phyloP scores from a whole-genome alignment of 441 rosid genomes.

The Gossypium trilobum region DNA sequence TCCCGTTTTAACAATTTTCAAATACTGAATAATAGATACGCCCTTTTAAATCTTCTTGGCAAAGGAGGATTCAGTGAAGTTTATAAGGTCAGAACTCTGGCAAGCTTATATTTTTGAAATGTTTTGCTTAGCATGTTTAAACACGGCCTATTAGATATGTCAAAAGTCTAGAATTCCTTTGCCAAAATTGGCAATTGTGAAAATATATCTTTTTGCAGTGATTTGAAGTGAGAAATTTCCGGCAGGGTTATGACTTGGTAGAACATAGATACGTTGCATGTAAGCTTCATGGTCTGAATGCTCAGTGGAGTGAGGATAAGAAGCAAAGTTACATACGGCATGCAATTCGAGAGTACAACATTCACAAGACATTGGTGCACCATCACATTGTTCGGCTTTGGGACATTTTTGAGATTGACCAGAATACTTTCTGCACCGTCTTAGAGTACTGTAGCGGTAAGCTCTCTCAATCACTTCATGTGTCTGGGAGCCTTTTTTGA shows the following conservation, averaged over 20 bases:
- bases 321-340: constrained; percentile 95
- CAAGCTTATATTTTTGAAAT: constrained; percentile 16
- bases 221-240: constrained; percentile 62
- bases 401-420: constrained; percentile 97
- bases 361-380: constrained; percentile 96
- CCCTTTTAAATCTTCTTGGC: constrained; percentile 94
- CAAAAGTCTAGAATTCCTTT: constrained; percentile 27
- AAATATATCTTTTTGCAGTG: constrained; percentile 46
- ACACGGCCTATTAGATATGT: constrained; percentile 15
- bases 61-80: constrained; percentile 99
- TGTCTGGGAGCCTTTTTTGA: constrained; percentile 5
- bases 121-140: constrained; percentile 14
- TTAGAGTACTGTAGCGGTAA: constrained; percentile 92
- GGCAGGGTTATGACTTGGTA: constrained; percentile 96
- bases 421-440: constrained; percentile 93
- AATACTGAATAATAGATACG: constrained; percentile 79
- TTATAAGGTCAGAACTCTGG: constrained; percentile 76
- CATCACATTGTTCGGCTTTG: constrained; percentile 95
- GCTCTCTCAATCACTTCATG: constrained; percentile 13
- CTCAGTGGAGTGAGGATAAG: constrained; percentile 99
- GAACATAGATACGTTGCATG: constrained; percentile 96
- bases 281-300: constrained; percentile 95
- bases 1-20: constrained; percentile 94
- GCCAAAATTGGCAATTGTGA: constrained; percentile 56
- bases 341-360: constrained; percentile 88